Percentiles rank a stretch among this genome's conserved stretches.
Conservation (phyloP, 2,329 filamentous ascomycete genomes). For the Hymenoscyphus fraxineus region DNA sequence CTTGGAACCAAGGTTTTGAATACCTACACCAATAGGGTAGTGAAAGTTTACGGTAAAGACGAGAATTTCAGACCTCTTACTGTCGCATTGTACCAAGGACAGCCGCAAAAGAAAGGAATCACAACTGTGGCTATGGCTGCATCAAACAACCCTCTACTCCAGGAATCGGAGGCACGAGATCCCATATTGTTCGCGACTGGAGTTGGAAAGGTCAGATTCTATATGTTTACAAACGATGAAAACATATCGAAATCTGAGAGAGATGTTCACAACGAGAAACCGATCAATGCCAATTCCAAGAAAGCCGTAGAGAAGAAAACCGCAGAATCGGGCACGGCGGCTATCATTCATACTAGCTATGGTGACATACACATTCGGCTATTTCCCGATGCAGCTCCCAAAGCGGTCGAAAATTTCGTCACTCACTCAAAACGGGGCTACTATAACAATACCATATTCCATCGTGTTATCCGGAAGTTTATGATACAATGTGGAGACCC, state of each 20-base stretch:
- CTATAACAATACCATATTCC: constrained; percentile 97
- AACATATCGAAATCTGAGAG: constrained; percentile 78
- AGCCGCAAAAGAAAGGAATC: constrained; percentile 88
- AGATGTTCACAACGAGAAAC: constrained; percentile 94
- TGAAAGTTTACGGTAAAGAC: constrained; percentile 86
- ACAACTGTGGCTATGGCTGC: constrained; percentile 97
- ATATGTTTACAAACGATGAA: constrained; percentile 93
- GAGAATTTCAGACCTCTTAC: constrained; percentile 83
- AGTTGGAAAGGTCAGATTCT: constrained; percentile 86
- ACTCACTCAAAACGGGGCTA: constrained; percentile 86
- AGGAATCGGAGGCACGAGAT: constrained; percentile 86
- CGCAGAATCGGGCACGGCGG: constrained; percentile 70
- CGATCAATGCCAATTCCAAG: constrained; percentile 57
- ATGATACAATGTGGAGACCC: constrained; percentile 93
- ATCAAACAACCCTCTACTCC: constrained; percentile 84
- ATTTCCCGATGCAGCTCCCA: constrained; percentile 89
- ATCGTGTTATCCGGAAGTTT: constrained; percentile 94
- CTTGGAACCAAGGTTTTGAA: constrained; percentile 93
- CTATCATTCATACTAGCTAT: constrained; percentile 85
- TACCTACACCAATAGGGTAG: constrained; percentile 86
- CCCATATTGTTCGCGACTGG: constrained; percentile 84
- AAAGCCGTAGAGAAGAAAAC: constrained; percentile 57
- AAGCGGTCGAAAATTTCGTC: constrained; percentile 95
- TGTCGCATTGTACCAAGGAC: constrained; percentile 86
- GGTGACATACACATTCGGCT: constrained; percentile 92